Conservation (phyloP, 352 stramenopile genomes). For the Phytophthora meadii region DNA sequence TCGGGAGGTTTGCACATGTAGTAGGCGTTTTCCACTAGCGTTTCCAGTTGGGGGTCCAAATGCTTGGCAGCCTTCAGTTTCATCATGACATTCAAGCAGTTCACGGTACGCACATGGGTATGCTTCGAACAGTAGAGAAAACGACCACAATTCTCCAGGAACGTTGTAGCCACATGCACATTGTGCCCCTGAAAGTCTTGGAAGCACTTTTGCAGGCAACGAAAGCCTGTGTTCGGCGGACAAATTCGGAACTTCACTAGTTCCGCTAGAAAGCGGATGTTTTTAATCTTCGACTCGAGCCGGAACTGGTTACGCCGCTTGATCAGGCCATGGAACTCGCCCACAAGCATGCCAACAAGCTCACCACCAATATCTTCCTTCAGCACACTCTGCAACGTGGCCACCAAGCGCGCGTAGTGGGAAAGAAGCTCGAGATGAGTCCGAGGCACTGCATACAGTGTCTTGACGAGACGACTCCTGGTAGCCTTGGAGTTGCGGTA, state of each 20-base stretch:
- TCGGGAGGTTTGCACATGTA: constrained; percentile 93
- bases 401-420: constrained; percentile 95
- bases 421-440: constrained; percentile 95
- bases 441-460: constrained; percentile 94
- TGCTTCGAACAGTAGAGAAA: constrained; percentile 97
- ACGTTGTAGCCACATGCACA: constrained; percentile 95
- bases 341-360: constrained; percentile 92
- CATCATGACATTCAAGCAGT: constrained; percentile 96
- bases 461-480: constrained; percentile 90
- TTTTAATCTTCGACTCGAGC: constrained; percentile 95
- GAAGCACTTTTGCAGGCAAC: constrained; percentile 94
- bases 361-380: constrained; percentile 92
- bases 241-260: constrained; percentile 97
- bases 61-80: constrained; percentile 95
- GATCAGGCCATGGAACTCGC: constrained; percentile 95
- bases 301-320: constrained; percentile 95
- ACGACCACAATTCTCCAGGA: constrained; percentile 96
- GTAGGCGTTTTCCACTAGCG: constrained; percentile 93
- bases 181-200: constrained; percentile 96
- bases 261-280: constrained; percentile 96
- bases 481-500: constrained; percentile 96
- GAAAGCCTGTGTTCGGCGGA: constrained; percentile 94
- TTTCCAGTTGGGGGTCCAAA: constrained; percentile 87
- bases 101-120: constrained; percentile 90
- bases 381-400: constrained; percentile 93